phyloP scores from a whole-genome alignment of 2,329 filamentous ascomycete genomes.

The Simplicillium aogashimaense region DNA sequence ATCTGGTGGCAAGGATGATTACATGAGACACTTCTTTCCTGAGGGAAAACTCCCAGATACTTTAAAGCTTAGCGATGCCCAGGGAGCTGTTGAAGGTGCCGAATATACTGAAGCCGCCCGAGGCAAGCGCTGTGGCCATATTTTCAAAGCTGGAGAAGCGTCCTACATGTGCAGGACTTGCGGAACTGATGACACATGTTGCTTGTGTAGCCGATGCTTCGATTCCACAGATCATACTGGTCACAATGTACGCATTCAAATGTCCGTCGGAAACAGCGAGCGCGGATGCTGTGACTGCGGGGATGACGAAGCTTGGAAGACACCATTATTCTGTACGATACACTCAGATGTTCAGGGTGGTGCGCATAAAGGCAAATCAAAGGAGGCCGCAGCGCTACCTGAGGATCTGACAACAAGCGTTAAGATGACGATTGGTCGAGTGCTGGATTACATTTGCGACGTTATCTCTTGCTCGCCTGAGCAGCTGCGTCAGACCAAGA shows the following conservation, averaged over 20 bases:
- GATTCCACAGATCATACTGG: slow-evolving; percentile 90
- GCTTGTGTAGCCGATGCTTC: slow-evolving; percentile 88
- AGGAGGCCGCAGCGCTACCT: slow-evolving; percentile 51
- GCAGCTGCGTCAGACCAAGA: slow-evolving; percentile 80
- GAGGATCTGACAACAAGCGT: slow-evolving; percentile 69
- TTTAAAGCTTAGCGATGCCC: slow-evolving; percentile 76
- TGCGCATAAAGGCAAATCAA: slow-evolving; percentile 51
- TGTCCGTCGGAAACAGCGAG: slow-evolving; percentile 74
- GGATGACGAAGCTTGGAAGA: slow-evolving; percentile 87
- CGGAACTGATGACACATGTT: slow-evolving; percentile 88
- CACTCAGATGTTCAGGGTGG: slow-evolving; percentile 56
- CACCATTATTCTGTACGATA: slow-evolving; percentile 84
- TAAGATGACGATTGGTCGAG: slow-evolving; percentile 73
- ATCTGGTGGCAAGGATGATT: slow-evolving; percentile 62
- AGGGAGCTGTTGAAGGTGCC: slow-evolving; percentile 85
- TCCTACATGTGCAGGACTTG: slow-evolving; percentile 93
- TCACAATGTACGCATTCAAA: slow-evolving; percentile 81
- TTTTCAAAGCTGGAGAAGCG: slow-evolving; percentile 89
- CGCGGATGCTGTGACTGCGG: slow-evolving; percentile 91
- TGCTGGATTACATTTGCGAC: slow-evolving; percentile 92
- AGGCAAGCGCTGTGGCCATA: slow-evolving; percentile 92
- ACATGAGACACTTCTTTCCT: slow-evolving; percentile 75
- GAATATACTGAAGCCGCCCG: slow-evolving; percentile 89
- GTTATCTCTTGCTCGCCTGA: slow-evolving; percentile 97
- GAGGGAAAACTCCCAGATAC: slow-evolving; percentile 53